Base-by-base conservation (phyloP, 495 filamentous ascomycete species). In the Cercophora scortea region DNA sequence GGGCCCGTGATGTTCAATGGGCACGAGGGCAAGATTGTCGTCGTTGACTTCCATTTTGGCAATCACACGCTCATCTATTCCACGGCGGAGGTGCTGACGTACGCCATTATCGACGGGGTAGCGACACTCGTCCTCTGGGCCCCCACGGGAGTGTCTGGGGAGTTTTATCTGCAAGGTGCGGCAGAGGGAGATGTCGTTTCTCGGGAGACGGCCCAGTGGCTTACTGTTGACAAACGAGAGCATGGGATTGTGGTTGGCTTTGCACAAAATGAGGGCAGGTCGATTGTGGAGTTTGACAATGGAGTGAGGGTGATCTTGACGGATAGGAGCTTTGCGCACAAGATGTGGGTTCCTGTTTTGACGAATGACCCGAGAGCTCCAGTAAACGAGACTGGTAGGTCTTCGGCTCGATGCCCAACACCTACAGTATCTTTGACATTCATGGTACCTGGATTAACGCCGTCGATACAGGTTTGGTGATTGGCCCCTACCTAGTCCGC, bases 401-500 rank as follows among this genome's bases (percentile, higher is more conserved):
- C 9, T 40, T n/a, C 9, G 15, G 13, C 8, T 25, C 11, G 12
- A 6, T 4, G 25, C 10, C 17, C 11, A 3, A 11, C 19, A 32
- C n/a, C 0, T 32, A 11, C 10, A 33, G 17, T 33, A 32, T 32
- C 17, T 12, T 9, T n/a, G n/a, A n/a, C n/a, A n/a, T n/a, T n/a
- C n/a, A 45, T n/a, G 15, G 13, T 3, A 40, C n/a, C 7, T 15
- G 10, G n/a, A 40, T 8, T 40, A 15, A 40, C 10, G 3, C 16
- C 15, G 19, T 45, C 18, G 10, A 6, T 6, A 36, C 18, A 51
- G 49, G 41, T 19, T 15, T 89, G 51, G 71, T 88, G 49, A 72
- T 85, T 35, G 85, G 83, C 0, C 83, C 84, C 9, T 87, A 85
- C 57, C 79, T 89, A 6, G 77, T 89, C 41, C 78, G 85, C 12